Evolutionary conservation across 1,284 basidiomycete genomes (phyloP), one percentile per base, ranked within the genome.

Genomic region (Papiliotrema laurentii): DNA sequence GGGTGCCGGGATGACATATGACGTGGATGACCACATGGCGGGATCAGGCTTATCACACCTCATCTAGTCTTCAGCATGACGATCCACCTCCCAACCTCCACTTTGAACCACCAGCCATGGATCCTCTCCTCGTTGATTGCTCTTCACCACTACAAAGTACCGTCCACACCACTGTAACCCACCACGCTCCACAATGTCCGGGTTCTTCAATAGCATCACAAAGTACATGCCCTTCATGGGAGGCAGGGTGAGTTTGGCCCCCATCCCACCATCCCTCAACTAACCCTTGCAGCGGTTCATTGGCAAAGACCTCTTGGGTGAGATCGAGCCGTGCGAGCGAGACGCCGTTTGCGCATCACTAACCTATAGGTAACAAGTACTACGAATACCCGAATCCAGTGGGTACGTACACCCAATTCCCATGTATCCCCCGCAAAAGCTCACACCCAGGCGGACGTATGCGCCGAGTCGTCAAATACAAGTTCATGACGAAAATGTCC

Each of bases 401-500:
- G 38, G 63, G 65, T 54, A 33, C 34, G 51, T 45, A 21, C 11
- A 2, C 22, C 25, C 14, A 22, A 16, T 34, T 9, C 24, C 24
- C 41, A 14, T n/a, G 1, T 35, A 16, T 36, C 26, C 24, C n/a
- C n/a, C n/a, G n/a, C 44, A 14, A 26, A 6, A 14, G 39, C 43
- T 45, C 30, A 51, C 26, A 14, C 13, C 22, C 43, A 61, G 59
- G 58, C 26, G 58, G 61, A 1, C 56, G 59, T 14, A 35, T 53
- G 2, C 58, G 59, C 28, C 59, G 65, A 4, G 50, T 55, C 0
- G 61, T 68, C 30, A 64, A 68, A 44, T 68, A 68, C 42, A 40
- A 47, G 18, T 52, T 59, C 30, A 46, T 58, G 34, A 24, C 45
- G 14, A 51, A 59, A 11, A 48, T 57, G 11, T 39, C 50, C 16